Base-by-base conservation (phyloP, 768 basidiomycete genomes). In the Daedaleopsis sinensis region DNA sequence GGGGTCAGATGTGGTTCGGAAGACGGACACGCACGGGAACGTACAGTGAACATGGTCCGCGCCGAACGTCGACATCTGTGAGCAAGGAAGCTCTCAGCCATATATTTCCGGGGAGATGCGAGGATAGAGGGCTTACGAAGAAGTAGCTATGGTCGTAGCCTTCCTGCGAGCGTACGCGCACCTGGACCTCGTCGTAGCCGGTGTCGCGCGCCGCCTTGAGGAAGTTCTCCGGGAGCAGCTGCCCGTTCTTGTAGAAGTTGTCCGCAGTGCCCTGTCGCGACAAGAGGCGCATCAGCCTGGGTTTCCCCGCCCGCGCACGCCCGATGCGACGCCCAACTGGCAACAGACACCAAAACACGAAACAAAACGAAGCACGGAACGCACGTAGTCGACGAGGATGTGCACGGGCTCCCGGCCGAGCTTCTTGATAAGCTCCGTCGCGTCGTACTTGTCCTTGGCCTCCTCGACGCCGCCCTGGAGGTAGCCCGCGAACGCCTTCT, bases 81-180 rank as follows among this genome's bases (percentile, higher is more conserved):
- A 18, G 39, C 11, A 5, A 3, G 18, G n/a, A n/a, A n/a, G n/a
- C n/a, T n/a, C n/a, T n/a, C 18, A 11, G 39, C 11, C 13, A 42
- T 3, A 42, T 11, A 42, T 11, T 18, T 13, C 39, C 39, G 18
- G 39, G 10, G 3, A 9, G 42, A 3, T 43, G 39, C 46, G 9
- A 52, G 18, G 8, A 24, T 55, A 23, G 39, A 37, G 12, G 47
- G 74, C 79, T 65, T 67, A 89, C 94, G 70, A 96, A 97, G 75
- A 88, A 96, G 72, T 96, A 96, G 55, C 87, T 87, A 70, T 94
- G 91, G 68, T 96, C 93, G 70, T 96, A 96, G 27, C 87, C 93
- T 52, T 88, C 87, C 48, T 95, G 92, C 61, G 82, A 80, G 64
- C 91, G 81, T 21, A 97, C 90, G 47, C 84, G 78, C 8, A 98